phyloP scores from a whole-genome alignment of 257 asterid species.

The Nicotiana tabacum region DNA sequence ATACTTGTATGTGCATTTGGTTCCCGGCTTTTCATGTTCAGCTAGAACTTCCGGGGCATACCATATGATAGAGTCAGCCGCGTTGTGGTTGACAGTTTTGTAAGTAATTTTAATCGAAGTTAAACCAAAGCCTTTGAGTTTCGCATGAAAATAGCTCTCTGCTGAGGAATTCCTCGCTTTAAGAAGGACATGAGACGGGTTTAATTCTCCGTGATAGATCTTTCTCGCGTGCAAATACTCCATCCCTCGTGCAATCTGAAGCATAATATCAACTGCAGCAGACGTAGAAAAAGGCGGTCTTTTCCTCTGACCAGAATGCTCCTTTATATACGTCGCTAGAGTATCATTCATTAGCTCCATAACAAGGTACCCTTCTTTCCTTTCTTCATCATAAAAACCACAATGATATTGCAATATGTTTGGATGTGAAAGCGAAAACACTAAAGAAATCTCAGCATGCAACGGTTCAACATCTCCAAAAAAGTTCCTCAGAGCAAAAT shows the following conservation, averaged over 20 bases:
- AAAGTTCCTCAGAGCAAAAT: constrained; percentile 62
- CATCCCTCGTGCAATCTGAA: constrained; percentile 87
- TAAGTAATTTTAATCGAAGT: constrained; percentile 30
- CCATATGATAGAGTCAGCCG: constrained; percentile 59
- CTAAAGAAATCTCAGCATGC: constrained; percentile 38
- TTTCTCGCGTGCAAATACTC: constrained; percentile 72
- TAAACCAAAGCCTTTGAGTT: constrained; percentile 61
- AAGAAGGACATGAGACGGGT: constrained; percentile 68
- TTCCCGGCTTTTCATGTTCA: constrained; percentile 42
- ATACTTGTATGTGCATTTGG: constrained; percentile 25
- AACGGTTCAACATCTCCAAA: constrained; percentile 60
- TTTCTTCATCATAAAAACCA: constrained; percentile 75
- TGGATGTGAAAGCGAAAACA: constrained; percentile 68
- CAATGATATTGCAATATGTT: constrained; percentile 59
- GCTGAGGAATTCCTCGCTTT: constrained; percentile 35
- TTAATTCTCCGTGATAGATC: constrained; percentile 65
- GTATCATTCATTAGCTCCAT: constrained; percentile 84
- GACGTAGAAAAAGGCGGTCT: constrained; percentile 55
- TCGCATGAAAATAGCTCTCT: constrained; percentile 49
- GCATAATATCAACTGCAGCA: constrained; percentile 68
- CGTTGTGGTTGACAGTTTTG: constrained; percentile 17
- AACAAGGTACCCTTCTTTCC: constrained; percentile 75
- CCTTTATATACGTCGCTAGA: constrained; percentile 53
- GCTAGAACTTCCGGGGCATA: constrained; percentile 77
- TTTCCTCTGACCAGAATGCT: constrained; percentile 54